These are phyloP conservation scores for Avena eriantha DNA, from an alignment of 176 grass and related monocot genomes.

Conservation along the genomic window DNA sequence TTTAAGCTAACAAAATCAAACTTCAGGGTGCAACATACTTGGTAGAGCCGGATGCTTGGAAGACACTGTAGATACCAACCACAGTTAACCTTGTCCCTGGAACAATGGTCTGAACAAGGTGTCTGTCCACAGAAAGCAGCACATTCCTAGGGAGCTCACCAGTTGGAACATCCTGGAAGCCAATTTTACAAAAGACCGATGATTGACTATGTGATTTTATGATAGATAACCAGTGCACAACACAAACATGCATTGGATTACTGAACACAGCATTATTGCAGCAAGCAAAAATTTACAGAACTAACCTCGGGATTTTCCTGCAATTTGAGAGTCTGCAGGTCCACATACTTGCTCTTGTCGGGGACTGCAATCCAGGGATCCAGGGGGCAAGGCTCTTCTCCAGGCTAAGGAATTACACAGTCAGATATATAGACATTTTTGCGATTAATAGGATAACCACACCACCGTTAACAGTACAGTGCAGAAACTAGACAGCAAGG, in stretches of 20 bases:
- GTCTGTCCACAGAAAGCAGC: conserved; percentile 89
- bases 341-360: conserved; percentile 99
- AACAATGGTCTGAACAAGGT: conserved; percentile 95
- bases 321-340: conserved; percentile 92
- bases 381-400: conserved; percentile 91
- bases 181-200: not conserved
- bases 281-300: conserved; percentile 2
- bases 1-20: not conserved
- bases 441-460: not conserved
- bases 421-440: not conserved
- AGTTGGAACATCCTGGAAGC: conserved; percentile 88
- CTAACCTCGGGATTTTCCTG: conserved; percentile 98
- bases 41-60: conserved; percentile 73
- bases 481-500: not conserved
- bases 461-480: not conserved
- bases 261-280: not conserved
- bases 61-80: conserved; percentile 92
- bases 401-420: conserved; percentile 53
- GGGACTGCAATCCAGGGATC: conserved; percentile 95
- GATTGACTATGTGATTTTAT: not conserved
- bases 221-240: not conserved
- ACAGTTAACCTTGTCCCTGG: conserved; percentile 93
- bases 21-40: conserved; percentile 56
- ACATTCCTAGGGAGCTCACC: conserved; percentile 95
- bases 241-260: not conserved